phyloP scores from a whole-genome alignment of 108 stramenopile species.

The Schizochytrium sp. region DNA sequence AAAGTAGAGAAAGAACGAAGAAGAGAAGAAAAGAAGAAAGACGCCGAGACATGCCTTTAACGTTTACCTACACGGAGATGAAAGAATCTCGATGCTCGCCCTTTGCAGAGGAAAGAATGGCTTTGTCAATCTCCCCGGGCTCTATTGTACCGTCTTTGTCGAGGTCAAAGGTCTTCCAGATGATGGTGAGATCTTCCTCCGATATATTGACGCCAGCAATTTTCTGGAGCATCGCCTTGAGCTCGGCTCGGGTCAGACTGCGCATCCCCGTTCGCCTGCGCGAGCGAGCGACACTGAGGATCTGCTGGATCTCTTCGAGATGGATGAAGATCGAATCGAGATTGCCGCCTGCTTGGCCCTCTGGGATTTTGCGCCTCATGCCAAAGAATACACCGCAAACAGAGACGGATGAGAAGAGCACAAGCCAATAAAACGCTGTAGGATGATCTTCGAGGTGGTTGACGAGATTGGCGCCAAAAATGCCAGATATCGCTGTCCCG shows the following conservation, averaged over 20 bases:
- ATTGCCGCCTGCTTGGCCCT: not conserved
- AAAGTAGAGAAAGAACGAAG: too few relatives aligned
- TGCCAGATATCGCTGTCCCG: not conserved
- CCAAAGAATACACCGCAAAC: not conserved
- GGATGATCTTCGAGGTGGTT: not conserved
- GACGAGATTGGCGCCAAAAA: not conserved
- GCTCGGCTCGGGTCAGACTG: not conserved
- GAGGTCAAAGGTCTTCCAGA: slow-evolving; percentile 5
- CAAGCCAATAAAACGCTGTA: slow-evolving; percentile 7
- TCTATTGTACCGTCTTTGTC: not conserved
- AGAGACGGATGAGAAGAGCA: not conserved
- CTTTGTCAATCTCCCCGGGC: not conserved
- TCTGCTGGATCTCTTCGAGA: slow-evolving; percentile 14
- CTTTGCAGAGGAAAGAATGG: not conserved
- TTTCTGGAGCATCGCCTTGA: not conserved
- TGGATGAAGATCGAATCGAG: not conserved
- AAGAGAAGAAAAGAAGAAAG: too few relatives aligned
- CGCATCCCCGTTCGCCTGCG: not conserved
- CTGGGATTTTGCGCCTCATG: not conserved
- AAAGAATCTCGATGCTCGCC: not conserved
- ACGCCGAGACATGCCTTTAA: not conserved
- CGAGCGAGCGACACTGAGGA: not conserved
- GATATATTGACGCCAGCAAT: slow-evolving; percentile 3
- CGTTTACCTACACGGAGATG: not conserved
- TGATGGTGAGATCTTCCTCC: not conserved